Base-by-base conservation (phyloP, 768 basidiomycete species). In the Termitomyces sp. region DNA sequence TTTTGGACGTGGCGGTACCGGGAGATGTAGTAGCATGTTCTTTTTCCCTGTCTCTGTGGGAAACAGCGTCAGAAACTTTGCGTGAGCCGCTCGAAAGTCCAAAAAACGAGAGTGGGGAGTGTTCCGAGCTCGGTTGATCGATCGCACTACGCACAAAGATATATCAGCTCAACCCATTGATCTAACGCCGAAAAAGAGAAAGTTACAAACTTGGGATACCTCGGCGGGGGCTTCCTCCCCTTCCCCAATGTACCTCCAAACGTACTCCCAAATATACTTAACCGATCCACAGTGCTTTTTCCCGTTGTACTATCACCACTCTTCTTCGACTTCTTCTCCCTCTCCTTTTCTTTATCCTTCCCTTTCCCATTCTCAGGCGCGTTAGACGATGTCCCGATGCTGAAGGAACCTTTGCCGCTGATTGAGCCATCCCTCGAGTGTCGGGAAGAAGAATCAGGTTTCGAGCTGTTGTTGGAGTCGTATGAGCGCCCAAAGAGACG, bases 181-280 rank as follows among this genome's bases (percentile, higher is more conserved):
- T 45, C 50, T n/a, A 8, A 30, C 23, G 35, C 11, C 42, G 53
- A 61, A 50, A 45, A n/a, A n/a, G 12, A 23, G 5, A 14, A 63
- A 47, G 33, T 10, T 19, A 76, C 86, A 64, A 66, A 87, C 87
- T 74, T 64, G 23, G 84, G 81, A 61, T 84, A 85, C 69, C 81
- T 81, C 17, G 91, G 92, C 0, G 92, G 79, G 0, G 94, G 94
- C 67, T 97, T 95, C 61, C 94, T 74, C 41, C 75, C 72, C 68
- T 86, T 87, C 30, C 84, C 82, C 53, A 90, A 65, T 5, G 84
- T 73, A 0, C 82, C 79, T 11, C 74, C 71, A 59, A 91, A 84
- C 3, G 83, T 70, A 19, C 77, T 79, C 14, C 89, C 90, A 65
- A 97, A 96, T 64, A 96, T 84, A 64, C 92, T 94, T 58, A 90